Base-by-base conservation (phyloP, 2,329 filamentous ascomycete species). In the Cytospora mali region DNA sequence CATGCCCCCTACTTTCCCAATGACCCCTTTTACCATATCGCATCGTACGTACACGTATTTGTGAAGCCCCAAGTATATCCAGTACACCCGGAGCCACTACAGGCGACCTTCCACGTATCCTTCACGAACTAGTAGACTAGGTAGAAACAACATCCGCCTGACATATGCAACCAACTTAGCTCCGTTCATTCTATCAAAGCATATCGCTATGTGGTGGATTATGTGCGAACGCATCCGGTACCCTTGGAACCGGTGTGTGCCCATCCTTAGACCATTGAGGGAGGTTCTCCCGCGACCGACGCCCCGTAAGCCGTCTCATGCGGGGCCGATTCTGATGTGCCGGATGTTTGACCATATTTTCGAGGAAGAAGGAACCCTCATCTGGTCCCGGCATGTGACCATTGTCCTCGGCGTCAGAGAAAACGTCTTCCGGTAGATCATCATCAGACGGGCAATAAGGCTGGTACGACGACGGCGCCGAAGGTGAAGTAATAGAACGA, bases 401-500 rank as follows among this genome's bases (percentile, higher is more conserved):
- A 21, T 87, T 79, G 69, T 87, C 79, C 73, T 93, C 90, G 16
- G 87, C 87, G 67, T 97, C 94, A 0, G 92, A 96, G 68, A 94
- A 89, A 0, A 90, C 83, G 57, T 90, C 91, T 49, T 91, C 88
- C 1, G 81, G 79, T 50, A 83, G 80, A 68, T 97, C 93, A 62
- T 96, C 92, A 62, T 96, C 90, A 0, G 89, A 92, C 2, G 87
- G 80, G 55, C 91, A 82, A 35, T 81, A 81, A 13, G 79, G 74
- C 66, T 86, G 80, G 68, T 84, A 82, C 9, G 81, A 82, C 6
- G 81, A 76, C 13, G 85, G 79, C 6, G 83, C 80, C 9, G 86
- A 85, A 0, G 94, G 93, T 0, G 92, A 96, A 0, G 94, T 97
- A 57, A 96, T 85, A 14, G 92, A 96, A 21, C 94, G 88, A 6